These are phyloP conservation scores for Fonsecaea multimorphosa DNA, from an alignment of 2,329 filamentous ascomycete genomes.

Conservation along the genomic window DNA sequence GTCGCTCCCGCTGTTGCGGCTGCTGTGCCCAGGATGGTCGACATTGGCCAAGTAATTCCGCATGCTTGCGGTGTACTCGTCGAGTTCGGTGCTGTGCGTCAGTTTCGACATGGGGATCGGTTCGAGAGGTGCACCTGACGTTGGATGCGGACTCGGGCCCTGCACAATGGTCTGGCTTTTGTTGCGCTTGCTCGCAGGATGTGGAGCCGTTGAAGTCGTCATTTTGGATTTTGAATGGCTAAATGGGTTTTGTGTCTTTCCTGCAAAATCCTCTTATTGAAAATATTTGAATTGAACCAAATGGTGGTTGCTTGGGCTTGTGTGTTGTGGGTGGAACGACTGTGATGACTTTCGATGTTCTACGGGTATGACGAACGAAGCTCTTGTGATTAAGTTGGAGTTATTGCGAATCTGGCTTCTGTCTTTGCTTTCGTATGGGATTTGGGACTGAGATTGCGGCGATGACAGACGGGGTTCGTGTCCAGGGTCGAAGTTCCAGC, in stretches of 20 bases:
- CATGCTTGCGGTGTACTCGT: constrained; percentile 40
- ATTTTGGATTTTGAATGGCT: constrained; percentile 2
- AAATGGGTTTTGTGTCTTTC: not conserved
- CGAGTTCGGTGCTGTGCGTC: constrained; percentile 32
- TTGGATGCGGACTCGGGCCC: not conserved
- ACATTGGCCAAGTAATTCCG: constrained; percentile 33
- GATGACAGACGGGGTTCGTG: not conserved
- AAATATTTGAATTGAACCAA: not conserved
- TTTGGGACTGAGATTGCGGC: not conserved
- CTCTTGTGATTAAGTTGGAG: not conserved
- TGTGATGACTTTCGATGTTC: not conserved
- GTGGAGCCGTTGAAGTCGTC: constrained; percentile 16
- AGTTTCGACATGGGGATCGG: constrained; percentile 28
- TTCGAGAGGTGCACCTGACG: constrained; percentile 14
- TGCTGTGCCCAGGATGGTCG: constrained; percentile 14
- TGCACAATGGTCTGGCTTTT: constrained; percentile 13
- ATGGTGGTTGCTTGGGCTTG: not conserved
- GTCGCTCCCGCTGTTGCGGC: constrained; percentile 26
- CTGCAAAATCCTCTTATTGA: not conserved
- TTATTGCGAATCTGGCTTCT: not conserved
- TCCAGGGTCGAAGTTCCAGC: not conserved
- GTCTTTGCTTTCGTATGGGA: not conserved
- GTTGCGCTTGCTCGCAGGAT: constrained; percentile 21
- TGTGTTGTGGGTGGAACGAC: not conserved
- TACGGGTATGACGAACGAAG: not conserved